Percentiles rank a stretch among this genome's conserved stretches.
Evolutionary conservation across 768 basidiomycete species (phyloP).

Genomic region (Leccinum fibrillosum): DNA sequence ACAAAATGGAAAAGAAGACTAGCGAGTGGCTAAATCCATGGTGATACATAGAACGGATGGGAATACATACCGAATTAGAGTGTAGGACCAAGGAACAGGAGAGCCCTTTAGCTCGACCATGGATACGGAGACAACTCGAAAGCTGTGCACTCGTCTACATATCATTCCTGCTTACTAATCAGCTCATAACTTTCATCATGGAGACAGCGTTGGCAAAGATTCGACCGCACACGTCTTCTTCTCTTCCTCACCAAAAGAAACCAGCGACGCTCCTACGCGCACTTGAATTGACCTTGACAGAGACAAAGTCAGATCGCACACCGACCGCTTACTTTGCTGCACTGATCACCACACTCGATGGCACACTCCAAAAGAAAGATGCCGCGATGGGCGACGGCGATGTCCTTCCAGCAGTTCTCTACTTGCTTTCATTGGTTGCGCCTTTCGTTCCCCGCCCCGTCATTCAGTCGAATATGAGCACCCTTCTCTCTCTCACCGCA

Average conservation of each 20-base stretch:
- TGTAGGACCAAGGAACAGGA: conserved; percentile 60
- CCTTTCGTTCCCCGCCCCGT: conserved; percentile 70
- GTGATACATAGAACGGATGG: neutral
- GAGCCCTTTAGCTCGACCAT: conserved; percentile 37
- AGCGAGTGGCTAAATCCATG: neutral
- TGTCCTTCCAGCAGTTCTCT: conserved; percentile 32
- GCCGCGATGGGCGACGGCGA: conserved; percentile 69
- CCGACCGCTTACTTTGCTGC: conserved; percentile 96
- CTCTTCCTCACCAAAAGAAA: conserved; percentile 82
- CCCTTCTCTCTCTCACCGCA: conserved; percentile 68
- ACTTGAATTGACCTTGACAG: conserved; percentile 75
- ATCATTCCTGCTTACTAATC: neutral
- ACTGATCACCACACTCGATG: conserved; percentile 78
- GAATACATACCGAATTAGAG: conserved; percentile 55
- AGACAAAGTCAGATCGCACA: conserved; percentile 62
- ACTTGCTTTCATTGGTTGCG: conserved; percentile 33
- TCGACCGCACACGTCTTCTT: conserved; percentile 77
- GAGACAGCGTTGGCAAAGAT: conserved; percentile 79
- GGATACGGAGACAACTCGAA: neutral
- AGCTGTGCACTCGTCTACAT: conserved; percentile 3
- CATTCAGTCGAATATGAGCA: conserved; percentile 69
- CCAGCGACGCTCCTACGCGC: conserved; percentile 84
- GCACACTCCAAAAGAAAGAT: conserved; percentile 63
- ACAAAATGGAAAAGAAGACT: conserved; percentile 78
- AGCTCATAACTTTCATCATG: conserved; percentile 27